phyloP scores from a whole-genome alignment of 208 protist species.

The Tritrichomonas musculus region DNA sequence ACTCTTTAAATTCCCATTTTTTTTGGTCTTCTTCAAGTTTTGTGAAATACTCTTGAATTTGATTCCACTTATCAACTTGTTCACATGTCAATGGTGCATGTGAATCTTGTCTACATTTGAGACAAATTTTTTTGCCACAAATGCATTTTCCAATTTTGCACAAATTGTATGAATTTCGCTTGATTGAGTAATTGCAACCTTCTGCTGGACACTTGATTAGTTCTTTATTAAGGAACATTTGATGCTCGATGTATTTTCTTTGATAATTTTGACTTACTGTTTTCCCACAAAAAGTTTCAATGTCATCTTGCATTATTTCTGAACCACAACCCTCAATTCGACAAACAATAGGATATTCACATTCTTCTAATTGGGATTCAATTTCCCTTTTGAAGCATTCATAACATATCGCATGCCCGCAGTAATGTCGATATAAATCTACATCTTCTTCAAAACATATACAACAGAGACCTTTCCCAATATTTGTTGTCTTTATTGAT shows the following conservation, averaged over 20 bases:
- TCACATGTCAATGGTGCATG: background rate
- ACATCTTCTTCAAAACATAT: background rate
- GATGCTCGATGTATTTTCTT: background rate
- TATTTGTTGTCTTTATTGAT: no score
- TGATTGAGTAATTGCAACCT: background rate
- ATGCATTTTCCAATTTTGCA: background rate
- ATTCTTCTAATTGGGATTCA: background rate
- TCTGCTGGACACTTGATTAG: background rate
- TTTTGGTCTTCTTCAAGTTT: background rate
- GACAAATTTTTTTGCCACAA: background rate
- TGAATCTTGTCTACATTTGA: background rate
- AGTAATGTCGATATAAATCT: background rate
- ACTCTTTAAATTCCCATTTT: no score
- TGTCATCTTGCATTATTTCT: background rate
- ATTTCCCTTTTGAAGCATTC: background rate
- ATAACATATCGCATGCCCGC: background rate
- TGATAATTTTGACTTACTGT: background rate
- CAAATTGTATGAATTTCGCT: background rate
- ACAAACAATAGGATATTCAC: background rate
- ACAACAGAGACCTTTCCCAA: background rate
- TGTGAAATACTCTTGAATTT: background rate
- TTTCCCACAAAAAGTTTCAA: background rate
- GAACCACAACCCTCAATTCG: background rate
- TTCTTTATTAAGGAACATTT: background rate
- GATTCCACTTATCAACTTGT: background rate